Evolutionary conservation across 179 eudicot species (phyloP).

Genomic region (Dionaea muscipula): DNA sequence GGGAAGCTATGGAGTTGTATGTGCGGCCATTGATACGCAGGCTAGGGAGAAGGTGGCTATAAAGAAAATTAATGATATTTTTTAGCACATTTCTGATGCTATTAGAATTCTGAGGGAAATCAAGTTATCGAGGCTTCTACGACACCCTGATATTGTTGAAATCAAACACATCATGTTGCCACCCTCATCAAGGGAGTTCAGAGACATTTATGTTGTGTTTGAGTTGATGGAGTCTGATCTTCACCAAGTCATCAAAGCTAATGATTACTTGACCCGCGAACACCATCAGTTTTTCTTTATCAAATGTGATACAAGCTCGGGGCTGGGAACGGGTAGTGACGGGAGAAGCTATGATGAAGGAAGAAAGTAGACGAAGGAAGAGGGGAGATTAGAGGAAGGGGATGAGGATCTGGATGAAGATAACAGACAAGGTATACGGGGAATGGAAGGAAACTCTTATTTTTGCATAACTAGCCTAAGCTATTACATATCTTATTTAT

Average conservation of each 20-base stretch:
- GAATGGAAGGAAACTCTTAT: too few relatives aligned
- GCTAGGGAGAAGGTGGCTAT: constrained; percentile 42
- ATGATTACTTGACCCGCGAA: constrained; percentile 42
- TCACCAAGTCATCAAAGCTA: constrained; percentile 50
- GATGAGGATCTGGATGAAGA: too few relatives aligned
- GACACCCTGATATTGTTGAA: constrained; percentile 49
- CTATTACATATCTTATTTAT: too few relatives aligned
- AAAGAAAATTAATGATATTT: constrained; percentile 40
- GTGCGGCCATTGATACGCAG: constrained; percentile 42
- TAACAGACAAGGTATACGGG: too few relatives aligned
- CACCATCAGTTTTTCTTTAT: constrained; percentile 43
- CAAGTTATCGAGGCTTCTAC: constrained; percentile 34
- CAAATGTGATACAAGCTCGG: too few relatives aligned
- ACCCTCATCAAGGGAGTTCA: constrained; percentile 37
- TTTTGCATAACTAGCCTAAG: too few relatives aligned
- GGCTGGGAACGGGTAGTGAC: too few relatives aligned
- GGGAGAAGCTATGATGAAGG: too few relatives aligned
- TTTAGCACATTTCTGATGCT: constrained; percentile 42
- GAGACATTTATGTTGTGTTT: constrained; percentile 42
- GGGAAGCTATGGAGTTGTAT: constrained; percentile 46
- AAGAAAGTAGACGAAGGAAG: too few relatives aligned
- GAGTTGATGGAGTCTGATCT: constrained; percentile 49
- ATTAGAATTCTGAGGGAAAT: constrained; percentile 39
- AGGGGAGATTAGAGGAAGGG: too few relatives aligned
- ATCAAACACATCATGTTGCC: constrained; percentile 45